phyloP scores from a whole-genome alignment of 2,329 filamentous ascomycete species.

The Graphiopsis chlorocephala region DNA sequence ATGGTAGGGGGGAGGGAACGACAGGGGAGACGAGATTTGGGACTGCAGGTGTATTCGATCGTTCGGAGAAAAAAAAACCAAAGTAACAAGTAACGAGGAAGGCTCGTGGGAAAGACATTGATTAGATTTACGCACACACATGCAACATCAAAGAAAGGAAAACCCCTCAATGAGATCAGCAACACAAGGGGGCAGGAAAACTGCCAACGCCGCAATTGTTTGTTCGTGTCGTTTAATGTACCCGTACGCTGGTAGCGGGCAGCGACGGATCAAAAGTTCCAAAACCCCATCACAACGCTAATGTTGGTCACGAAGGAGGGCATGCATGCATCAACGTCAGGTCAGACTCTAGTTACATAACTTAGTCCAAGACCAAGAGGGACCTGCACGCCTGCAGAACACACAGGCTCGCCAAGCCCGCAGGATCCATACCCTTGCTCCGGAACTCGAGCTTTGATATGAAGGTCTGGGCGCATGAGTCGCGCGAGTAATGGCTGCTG shows the following conservation, averaged over 20 bases:
- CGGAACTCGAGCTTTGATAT: neutral
- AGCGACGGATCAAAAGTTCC: neutral
- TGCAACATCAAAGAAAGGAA: neutral
- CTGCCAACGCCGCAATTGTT: too few species aligned
- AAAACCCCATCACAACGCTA: neutral
- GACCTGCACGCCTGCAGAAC: neutral
- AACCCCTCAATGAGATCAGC: too few species aligned
- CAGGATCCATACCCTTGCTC: neutral
- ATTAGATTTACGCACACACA: neutral
- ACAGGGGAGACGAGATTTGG: too few species aligned
- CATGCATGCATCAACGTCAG: too few species aligned
- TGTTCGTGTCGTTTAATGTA: neutral
- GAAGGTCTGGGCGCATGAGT: neutral
- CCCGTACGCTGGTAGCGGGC: neutral
- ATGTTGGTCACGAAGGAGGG: neutral
- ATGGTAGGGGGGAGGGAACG: too few species aligned
- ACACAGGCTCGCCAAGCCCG: neutral
- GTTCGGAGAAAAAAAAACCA: neutral
- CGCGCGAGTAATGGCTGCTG: neutral
- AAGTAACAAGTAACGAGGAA: too few species aligned
- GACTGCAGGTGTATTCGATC: too few species aligned
- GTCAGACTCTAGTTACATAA: too few species aligned
- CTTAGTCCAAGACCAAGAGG: neutral
- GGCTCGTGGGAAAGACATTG: too few species aligned
- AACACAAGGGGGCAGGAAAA: neutral